Base-by-base conservation (phyloP, 768 basidiomycete genomes). In the Rhizopogon vinicolor region DNA sequence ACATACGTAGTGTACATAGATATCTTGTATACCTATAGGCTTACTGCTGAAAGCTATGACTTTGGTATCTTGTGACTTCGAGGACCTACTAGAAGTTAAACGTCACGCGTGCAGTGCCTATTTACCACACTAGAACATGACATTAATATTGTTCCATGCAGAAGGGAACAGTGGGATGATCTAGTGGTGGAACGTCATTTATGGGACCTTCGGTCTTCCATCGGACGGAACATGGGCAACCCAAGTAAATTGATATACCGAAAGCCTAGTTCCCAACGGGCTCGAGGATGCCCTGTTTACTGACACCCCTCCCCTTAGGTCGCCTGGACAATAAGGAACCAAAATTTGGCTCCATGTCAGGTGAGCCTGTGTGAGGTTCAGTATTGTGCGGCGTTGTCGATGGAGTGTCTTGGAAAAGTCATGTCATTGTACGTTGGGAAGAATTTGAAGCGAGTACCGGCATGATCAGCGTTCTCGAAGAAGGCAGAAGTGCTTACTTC, bases 1-100 rank as follows among this genome's bases (percentile, higher is more conserved):
- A 37, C 46, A 51, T 53, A 33, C 10, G 10, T 37, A 37, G 16
- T 49, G 44, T 52, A 42, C n/a, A 35, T 53, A 51, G 46, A 53
- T 51, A 22, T 45, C 51, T 50, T 33, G 33, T 51, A 51, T 53
- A 37, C 48, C 9, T 16, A 35, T 37, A 49, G 48, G 37, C 46
- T 35, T 14, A 13, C 19, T 35, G 2, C 33, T 8, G 19, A 49
- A 19, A 49, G 19, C 22, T 19, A 37, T 25, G 10, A n/a, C 12
- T 46, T 46, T 46, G 29, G 44, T 29, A n/a, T 29, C 16, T 48
- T 22, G 48, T 49, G 14, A 8, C 35, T 49, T 37, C 35, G 13
- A 12, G 35, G 35, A 37, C 35, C 31, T 12, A 37, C 7, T 8
- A 33, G 10, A 37, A 37, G 13, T 13, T 13, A 10, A 37, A 33